Percentiles rank a stretch among this genome's conserved stretches.
These are phyloP conservation scores for Heliamphora pulchella DNA, from an alignment of 179 eudicot genomes.

Conservation along the genomic window DNA sequence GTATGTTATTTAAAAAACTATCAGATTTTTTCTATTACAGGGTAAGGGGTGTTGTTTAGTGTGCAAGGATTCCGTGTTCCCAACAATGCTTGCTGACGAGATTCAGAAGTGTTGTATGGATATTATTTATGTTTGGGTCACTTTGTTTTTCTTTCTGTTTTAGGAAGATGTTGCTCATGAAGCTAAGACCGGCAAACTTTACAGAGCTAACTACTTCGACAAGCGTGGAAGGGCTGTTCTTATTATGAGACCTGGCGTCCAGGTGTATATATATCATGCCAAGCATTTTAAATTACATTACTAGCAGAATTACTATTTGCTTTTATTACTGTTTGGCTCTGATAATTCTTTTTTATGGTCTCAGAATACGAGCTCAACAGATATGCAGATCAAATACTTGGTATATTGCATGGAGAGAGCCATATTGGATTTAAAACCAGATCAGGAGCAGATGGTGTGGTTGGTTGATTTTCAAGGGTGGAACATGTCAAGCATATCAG, in stretches of 20 bases:
- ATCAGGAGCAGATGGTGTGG: conserved; percentile 88
- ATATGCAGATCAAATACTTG: conserved; percentile 55
- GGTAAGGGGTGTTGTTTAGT: background rate
- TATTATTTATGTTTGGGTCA: background rate
- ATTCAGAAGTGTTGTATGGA: background rate
- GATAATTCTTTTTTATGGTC: background rate
- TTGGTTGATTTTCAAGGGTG: conserved; percentile 69
- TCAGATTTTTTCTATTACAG: background rate
- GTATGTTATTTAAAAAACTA: background rate
- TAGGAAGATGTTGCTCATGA: conserved; percentile 65
- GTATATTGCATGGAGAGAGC: conserved; percentile 79
- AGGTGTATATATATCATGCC: conserved; percentile 31
- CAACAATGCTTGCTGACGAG: conserved; percentile 7
- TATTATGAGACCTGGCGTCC: conserved; percentile 73
- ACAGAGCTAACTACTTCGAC: conserved; percentile 59
- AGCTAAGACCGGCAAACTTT: conserved; percentile 72
- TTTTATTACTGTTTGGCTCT: background rate
- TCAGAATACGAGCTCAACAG: conserved; percentile 50
- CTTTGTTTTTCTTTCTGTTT: background rate
- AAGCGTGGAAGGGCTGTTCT: conserved; percentile 59
- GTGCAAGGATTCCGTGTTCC: background rate
- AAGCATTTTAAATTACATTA: background rate
- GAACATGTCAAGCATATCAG: conserved; percentile 45
- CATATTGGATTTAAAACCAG: conserved; percentile 43
- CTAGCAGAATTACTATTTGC: background rate